Evolutionary conservation across 169 alveolate species (phyloP), one percentile per base, ranked within the genome.

Genomic region (Sarcocystis neurona): DNA sequence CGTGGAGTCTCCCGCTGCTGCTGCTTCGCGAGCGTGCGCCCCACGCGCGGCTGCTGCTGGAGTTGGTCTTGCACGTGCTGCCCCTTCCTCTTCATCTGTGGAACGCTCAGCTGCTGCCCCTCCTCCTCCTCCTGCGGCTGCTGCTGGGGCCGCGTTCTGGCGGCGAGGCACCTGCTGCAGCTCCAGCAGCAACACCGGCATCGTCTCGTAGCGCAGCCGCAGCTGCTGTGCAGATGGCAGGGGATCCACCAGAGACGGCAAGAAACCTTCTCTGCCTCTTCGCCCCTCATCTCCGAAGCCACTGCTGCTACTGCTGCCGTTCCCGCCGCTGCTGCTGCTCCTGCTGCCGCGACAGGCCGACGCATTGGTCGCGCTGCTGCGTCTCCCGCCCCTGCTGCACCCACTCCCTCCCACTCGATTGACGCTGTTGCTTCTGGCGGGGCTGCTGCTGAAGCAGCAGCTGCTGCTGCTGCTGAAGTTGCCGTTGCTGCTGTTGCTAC

Each of bases 111-210:
- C 84, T 75, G 84, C 84, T 41, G 60, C 8, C 44, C 41, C 58
- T 75, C 66, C 60, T 39, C 23, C 44, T 75, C 63, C 77, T 63
- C 41, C 77, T 63, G 77, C 77, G 15, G 39, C 30, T 10, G 77
- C 6, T 15, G 77, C 39, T 27, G 77, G 41, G 15, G 39, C 44
- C 44, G 66, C 2, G 44, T 23, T 43, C 32, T 75, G 34, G 74
- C 70, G 43, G 74, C 88, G 8, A 56, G 68, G 53, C n/a, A 34
- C 32, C 66, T 30, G 44, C 18, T 77, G 85, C 66, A 77, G 32
- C 43, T 77, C 85, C 46, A 77, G 66, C 43, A 80, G 43, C 60
- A 80, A 48, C 30, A 80, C 88, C 0, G 88, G 88, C 32, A 80
- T 56, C 27, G 88, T 80, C 53, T n/a, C 39, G 58, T 80, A 80